A percentile compares a stretch with the other conserved stretches of the same genome.
Evolutionary conservation across 2,329 filamentous ascomycete genomes (phyloP).

Genomic region (Dactylellina parvicollis): DNA sequence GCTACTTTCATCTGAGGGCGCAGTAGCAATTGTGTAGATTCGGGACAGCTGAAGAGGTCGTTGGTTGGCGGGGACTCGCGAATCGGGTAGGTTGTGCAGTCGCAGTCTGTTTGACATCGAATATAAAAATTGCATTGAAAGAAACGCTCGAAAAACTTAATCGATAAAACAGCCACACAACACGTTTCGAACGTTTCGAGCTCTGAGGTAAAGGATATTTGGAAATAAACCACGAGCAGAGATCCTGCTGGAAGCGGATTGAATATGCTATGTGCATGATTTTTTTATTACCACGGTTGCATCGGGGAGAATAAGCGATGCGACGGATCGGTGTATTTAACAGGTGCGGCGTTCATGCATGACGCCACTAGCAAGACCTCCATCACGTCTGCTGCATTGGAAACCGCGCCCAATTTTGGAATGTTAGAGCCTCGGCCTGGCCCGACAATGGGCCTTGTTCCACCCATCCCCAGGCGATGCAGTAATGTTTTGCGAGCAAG

Average conservation of each 20-base stretch:
- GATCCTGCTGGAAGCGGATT: too few species aligned
- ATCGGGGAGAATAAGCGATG: too few species aligned
- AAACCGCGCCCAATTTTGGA: conserved; percentile 30
- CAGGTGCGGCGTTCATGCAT: too few species aligned
- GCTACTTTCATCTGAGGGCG: conserved; percentile 37
- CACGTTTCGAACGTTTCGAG: conserved; percentile 11
- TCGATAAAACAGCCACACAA: conserved; percentile 28
- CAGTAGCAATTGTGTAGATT: not conserved
- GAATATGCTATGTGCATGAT: too few species aligned
- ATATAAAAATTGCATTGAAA: conserved; percentile 6
- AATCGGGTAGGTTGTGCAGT: not conserved
- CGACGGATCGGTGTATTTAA: too few species aligned
- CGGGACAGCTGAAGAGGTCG: not conserved
- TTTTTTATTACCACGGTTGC: too few species aligned
- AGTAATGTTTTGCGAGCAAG: conserved; percentile 86
- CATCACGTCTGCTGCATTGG: conserved; percentile 15
- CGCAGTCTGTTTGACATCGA: not conserved
- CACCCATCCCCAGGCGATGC: conserved; percentile 87
- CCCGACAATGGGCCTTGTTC: conserved; percentile 60
- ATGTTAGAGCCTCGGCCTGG: not conserved
- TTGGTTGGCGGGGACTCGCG: not conserved
- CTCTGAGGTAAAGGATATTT: too few species aligned
- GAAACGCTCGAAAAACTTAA: conserved; percentile 14
- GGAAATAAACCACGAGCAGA: too few species aligned
- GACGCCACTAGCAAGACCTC: not conserved